phyloP scores from a whole-genome alignment of 208 protist genomes.

The Leishmania mexicana region DNA sequence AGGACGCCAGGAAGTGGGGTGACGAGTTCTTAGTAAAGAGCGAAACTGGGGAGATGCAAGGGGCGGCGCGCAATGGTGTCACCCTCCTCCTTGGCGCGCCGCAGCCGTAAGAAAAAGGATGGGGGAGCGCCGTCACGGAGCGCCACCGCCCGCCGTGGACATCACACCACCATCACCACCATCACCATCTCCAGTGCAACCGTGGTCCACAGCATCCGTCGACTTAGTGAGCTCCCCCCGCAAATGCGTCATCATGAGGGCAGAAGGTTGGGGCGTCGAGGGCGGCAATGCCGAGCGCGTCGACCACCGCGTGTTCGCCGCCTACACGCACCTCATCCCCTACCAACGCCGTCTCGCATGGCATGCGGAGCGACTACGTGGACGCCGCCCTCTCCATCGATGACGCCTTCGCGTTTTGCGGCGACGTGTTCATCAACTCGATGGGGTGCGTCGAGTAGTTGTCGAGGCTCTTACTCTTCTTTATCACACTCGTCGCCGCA shows the following conservation, averaged over 20 bases:
- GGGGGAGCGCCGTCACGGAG: background rate
- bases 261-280: background rate
- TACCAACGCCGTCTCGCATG: background rate
- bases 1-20: background rate
- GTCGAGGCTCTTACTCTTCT: conserved; percentile 36
- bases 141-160: background rate
- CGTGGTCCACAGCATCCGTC: background rate
- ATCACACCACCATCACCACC: background rate
- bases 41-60: background rate
- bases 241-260: background rate
- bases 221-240: background rate
- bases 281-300: background rate
- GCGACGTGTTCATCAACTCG: conserved; percentile 72
- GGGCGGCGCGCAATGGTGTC: background rate
- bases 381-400: background rate
- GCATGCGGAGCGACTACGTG: background rate
- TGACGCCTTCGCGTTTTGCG: conserved; percentile 22
- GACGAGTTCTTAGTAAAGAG: background rate
- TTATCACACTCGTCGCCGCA: conserved; percentile 33
- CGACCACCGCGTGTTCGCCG: background rate
- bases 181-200: background rate
- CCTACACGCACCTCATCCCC: conserved; percentile 12
- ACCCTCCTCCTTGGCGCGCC: background rate
- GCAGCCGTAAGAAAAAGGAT: background rate
- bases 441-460: conserved; percentile 73